phyloP scores from a whole-genome alignment of 192 early-diverging fungal genomes.

The Fimicolochytrium jonesii region DNA sequence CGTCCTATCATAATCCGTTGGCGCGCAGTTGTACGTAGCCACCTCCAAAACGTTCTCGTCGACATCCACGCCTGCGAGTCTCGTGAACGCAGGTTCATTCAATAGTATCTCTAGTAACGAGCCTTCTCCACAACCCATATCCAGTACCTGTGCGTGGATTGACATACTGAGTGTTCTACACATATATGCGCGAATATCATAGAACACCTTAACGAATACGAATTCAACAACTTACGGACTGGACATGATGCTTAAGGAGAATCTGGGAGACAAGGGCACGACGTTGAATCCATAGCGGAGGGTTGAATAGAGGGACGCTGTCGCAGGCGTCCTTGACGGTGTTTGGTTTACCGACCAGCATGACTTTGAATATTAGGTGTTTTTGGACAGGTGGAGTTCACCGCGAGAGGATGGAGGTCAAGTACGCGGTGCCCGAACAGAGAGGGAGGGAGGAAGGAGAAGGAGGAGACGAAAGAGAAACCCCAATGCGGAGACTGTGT shows the following conservation, averaged over 20 bases:
- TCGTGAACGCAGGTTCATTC: constrained; percentile 52
- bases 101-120: constrained; percentile 64
- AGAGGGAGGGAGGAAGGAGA: too few species aligned
- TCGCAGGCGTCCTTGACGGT: too few species aligned
- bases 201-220: neutral
- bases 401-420: too few species aligned
- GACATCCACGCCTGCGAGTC: constrained; percentile 73
- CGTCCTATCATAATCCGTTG: constrained; percentile 53
- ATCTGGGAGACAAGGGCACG: constrained; percentile 54
- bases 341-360: too few species aligned
- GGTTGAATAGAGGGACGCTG: constrained; percentile 35
- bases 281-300: constrained; percentile 84
- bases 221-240: constrained; percentile 37
- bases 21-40: constrained; percentile 52
- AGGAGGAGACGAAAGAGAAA: too few species aligned
- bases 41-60: constrained; percentile 32
- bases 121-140: constrained; percentile 86
- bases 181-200: too few species aligned
- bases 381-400: too few species aligned
- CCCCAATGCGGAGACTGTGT: too few species aligned
- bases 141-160: constrained; percentile 53
- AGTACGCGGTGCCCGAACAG: too few species aligned
- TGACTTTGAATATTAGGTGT: too few species aligned
- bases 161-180: neutral
- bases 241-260: constrained; percentile 45